A percentile compares a stretch with the other conserved stretches of the same genome.
Evolutionary conservation across 169 alveolate genomes (phyloP).

Genomic region (Cryptosporidium canis): DNA sequence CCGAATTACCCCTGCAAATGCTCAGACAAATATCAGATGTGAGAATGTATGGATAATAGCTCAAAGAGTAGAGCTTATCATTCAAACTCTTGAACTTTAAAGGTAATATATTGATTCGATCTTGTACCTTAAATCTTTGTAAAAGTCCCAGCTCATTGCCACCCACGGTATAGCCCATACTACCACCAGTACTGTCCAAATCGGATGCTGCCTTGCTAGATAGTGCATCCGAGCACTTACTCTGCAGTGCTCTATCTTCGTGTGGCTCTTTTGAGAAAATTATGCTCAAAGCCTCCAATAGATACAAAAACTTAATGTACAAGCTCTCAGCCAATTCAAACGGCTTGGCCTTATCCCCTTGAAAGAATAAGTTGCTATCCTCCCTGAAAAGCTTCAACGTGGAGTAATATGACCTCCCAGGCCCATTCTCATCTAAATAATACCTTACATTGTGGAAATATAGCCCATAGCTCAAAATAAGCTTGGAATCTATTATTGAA

Average conservation of each 20-base stretch:
- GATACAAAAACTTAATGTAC: slow-evolving; percentile 9
- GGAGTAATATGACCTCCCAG: neutral
- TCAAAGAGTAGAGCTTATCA: slow-evolving; percentile 17
- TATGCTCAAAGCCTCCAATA: slow-evolving; percentile 24
- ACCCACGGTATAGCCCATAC: neutral
- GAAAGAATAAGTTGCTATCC: slow-evolving; percentile 54
- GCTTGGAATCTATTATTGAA: slow-evolving; percentile 11
- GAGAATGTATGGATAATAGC: slow-evolving; percentile 52
- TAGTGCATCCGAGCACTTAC: neutral
- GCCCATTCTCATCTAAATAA: slow-evolving; percentile 1
- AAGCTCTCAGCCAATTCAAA: slow-evolving; percentile 9
- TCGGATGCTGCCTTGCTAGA: neutral
- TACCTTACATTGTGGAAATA: slow-evolving; percentile 47
- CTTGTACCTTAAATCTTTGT: slow-evolving; percentile 30
- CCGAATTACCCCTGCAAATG: slow-evolving; percentile 58
- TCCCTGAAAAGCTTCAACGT: slow-evolving; percentile 1
- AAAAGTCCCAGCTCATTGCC: neutral
- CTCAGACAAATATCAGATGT: slow-evolving; percentile 69
- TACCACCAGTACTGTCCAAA: neutral
- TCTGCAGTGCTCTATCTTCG: slow-evolving; percentile 5
- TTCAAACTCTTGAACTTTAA: slow-evolving; percentile 6
- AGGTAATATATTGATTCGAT: slow-evolving; percentile 46
- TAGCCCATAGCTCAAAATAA: neutral
- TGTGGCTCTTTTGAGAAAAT: slow-evolving; percentile 11
- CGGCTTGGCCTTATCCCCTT: slow-evolving; percentile 32